A percentile compares a stretch with the other conserved stretches of the same genome.
Conservation (phyloP, 805 yeast species). For the Saturnispora halmiae region DNA sequence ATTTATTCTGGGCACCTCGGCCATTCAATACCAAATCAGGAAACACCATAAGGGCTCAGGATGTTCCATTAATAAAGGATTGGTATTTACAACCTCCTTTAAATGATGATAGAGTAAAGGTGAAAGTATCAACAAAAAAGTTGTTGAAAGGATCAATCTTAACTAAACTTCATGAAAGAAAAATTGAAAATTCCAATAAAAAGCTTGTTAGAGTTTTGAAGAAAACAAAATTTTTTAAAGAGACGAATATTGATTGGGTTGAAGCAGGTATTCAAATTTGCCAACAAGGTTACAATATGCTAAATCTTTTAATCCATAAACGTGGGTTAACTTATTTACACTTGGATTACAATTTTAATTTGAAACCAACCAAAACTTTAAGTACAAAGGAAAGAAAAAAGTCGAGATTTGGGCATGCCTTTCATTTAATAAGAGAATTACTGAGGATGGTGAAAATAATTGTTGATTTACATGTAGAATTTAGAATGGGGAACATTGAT, state of each 20-base stretch:
- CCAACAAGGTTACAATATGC: conserved; percentile 89
- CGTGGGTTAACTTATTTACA: conserved; percentile 88
- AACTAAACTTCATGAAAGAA: conserved; percentile 53
- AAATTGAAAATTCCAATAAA: conserved; percentile 38
- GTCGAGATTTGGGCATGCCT: conserved; percentile 93
- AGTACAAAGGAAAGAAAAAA: conserved; percentile 95
- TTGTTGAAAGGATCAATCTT: conserved; percentile 67
- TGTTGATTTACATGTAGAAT: conserved; percentile 92
- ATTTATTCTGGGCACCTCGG: conserved; percentile 70
- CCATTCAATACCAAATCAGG: conserved; percentile 81
- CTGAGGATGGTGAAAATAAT: conserved; percentile 72
- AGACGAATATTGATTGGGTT: conserved; percentile 93
- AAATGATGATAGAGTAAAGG: conserved; percentile 57
- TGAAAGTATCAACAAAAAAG: conserved; percentile 81
- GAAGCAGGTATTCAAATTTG: conserved; percentile 96
- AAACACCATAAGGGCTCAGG: conserved; percentile 70
- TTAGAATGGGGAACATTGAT: conserved; percentile 80
- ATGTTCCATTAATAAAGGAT: conserved; percentile 71
- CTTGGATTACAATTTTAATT: conserved; percentile 88
- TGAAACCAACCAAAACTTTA: conserved; percentile 92
- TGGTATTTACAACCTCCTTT: conserved; percentile 71
- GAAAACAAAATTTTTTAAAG: conserved; percentile 80
- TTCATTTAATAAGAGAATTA: conserved; percentile 87
- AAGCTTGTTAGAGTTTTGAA: conserved; percentile 57
- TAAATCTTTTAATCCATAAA: conserved; percentile 79